Evolutionary conservation across 208 protist species (phyloP), one percentile per base, ranked within the genome.

Genomic region (Leishmania major): DNA sequence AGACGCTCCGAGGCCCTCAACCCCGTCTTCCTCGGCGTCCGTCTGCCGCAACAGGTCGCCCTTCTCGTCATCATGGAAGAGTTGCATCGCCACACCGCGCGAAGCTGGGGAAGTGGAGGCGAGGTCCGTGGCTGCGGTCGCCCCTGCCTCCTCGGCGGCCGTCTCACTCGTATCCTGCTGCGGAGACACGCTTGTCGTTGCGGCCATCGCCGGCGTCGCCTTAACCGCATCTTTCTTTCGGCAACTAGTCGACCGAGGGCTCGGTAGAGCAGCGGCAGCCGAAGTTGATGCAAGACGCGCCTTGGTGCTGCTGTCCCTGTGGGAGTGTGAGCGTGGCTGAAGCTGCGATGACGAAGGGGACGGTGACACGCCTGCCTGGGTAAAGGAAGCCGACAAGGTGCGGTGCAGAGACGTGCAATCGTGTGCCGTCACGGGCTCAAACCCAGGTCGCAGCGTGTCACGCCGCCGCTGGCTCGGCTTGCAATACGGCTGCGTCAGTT

Each of bases 341-440:
- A 75, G 22, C 51, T 77, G 60, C 77, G 78, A 55, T 70, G 77
- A 53, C 64, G 82, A 82, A 8, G 28, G 57, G 22, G 72, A 28
- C 35, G n/a, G n/a, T 31, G 15, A 35, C 35, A 13, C 59, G 28
- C 40, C 76, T 31, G 45, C 40, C 15, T 53, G 57, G 28, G 76
- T 60, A 43, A 37, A 45, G 37, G 76, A 66, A 31, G 53, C 45
- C 22, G 49, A 40, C 35, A 28, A 35, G 31, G 62, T 82, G 59
- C 72, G 72, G 31, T 75, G 70, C 7, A 49, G 57, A 57, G 55
- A 40, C 4, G 64, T 45, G 43, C 62, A 51, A 25, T 80, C 31
- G 78, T 75, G 82, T 47, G 70, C 75, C 51, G 81, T 88, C 17
- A 90, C 80, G 19, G 87, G 87, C 53, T 88, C 77, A 77, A 85